Evolutionary conservation across 352 stramenopile species (phyloP), one percentile per base, ranked within the genome.

Genomic region (Phytopythium kandeliae): DNA sequence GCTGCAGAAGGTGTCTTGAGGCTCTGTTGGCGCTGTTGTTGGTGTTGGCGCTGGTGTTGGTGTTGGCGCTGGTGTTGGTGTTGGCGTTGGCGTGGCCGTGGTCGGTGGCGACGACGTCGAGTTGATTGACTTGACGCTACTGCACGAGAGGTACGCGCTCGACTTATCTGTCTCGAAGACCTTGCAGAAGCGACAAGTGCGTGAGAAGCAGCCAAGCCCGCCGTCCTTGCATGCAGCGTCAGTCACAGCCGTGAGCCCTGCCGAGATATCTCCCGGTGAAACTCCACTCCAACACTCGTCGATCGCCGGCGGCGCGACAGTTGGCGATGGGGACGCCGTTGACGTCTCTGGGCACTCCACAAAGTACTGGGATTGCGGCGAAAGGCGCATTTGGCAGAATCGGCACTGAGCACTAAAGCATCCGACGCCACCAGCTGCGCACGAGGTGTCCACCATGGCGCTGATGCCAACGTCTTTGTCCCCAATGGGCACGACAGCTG

Each of bases 171-270:
- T 51, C 19, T 51, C 45, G 30, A 30, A 28, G 3, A 19, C n/a
- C 42, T 60, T 65, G 35, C 62, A 69, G 53, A 58, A 69, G 17
- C 62, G 62, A 21, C 62, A 67, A 6, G 21, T 21, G 10, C 41
- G 37, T 0, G 24, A 17, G 22, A 52, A 67, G 42, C 62, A 69
- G 3, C 62, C 62, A 0, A 69, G 26, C 10, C 61, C 61, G 16
- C 61, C 61, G 17, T 46, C 42, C 6, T 22, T 41, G 48, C 61
- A 69, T 11, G 35, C 36, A 6, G 44, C 17, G 24, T 65, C 54
- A 11, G 28, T 40, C 45, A 31, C 45, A 19, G 28, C 45, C 21
- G 45, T 8, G 28, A 51, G 8, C 1, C 45, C 45, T 15, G 33
- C 45, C 12, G 19, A n/a, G 2, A 51, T n/a, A 25, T 51, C 45